phyloP scores from a whole-genome alignment of 2,329 filamentous ascomycete genomes.

The Pseudogymnoascus sp. region DNA sequence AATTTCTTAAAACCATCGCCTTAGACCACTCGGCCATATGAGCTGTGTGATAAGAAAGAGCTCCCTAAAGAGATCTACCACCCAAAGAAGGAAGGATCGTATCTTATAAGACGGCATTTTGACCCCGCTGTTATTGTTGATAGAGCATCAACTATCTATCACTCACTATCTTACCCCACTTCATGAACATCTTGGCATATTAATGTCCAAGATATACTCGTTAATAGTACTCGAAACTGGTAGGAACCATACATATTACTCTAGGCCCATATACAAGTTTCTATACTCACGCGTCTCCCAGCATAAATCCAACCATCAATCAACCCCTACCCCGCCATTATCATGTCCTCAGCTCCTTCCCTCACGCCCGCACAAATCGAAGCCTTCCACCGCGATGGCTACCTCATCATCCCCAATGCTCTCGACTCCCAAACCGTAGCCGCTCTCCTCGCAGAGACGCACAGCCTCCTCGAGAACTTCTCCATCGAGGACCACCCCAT shows the following conservation, averaged over 20 bases:
- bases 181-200: not conserved
- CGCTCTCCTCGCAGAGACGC: slow-evolving; percentile 65
- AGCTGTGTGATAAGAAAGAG: slow-evolving; percentile 8
- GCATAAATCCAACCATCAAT: not conserved
- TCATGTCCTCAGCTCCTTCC: slow-evolving; percentile 31
- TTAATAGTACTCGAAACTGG: not conserved
- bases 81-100: not conserved
- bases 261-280: not conserved
- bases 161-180: not conserved
- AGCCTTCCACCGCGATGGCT: slow-evolving; percentile 75
- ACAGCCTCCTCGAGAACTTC: slow-evolving; percentile 65
- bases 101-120: not conserved
- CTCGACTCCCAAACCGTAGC: slow-evolving; percentile 58
- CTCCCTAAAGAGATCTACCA: not conserved
- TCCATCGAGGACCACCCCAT: slow-evolving; percentile 78
- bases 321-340: not conserved
- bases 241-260: not conserved
- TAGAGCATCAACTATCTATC: not conserved
- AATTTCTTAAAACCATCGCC: slow-evolving; percentile 12
- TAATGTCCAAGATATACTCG: not conserved
- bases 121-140: not conserved
- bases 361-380: slow-evolving; percentile 65
- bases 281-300: not conserved
- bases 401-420: slow-evolving; percentile 76
- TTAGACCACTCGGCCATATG: slow-evolving; percentile 15